A percentile compares a stretch with the other conserved stretches of the same genome.
phyloP scores from a whole-genome alignment of 371 early-diverging fungal species.

The Mortierella polycephala region DNA sequence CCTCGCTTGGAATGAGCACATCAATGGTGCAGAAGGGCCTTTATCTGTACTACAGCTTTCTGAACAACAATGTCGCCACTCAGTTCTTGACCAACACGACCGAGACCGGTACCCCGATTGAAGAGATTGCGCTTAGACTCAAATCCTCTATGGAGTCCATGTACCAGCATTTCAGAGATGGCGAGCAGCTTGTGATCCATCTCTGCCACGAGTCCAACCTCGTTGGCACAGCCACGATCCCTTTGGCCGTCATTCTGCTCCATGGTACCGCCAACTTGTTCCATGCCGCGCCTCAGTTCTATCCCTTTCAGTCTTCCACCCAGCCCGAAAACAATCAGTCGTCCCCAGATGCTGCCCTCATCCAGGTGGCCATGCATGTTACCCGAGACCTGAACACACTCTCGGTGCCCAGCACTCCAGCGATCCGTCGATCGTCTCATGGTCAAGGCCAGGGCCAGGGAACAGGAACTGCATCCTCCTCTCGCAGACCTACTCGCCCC shows the following conservation, averaged over 20 bases:
- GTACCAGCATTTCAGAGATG: constrained; percentile 53
- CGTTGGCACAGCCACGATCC: constrained; percentile 47
- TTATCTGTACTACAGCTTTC: constrained; percentile 50
- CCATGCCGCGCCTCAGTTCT: constrained; percentile 46
- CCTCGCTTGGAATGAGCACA: constrained; percentile 13
- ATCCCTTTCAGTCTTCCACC: constrained; percentile 28
- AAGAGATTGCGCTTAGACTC: constrained; percentile 44
- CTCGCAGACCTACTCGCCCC: constrained; percentile 28
- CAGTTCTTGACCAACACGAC: constrained; percentile 28
- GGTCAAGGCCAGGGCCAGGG: constrained; percentile 6
- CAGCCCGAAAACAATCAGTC: constrained; percentile 6
- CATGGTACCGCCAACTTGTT: constrained; percentile 53
- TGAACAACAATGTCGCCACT: constrained; percentile 45
- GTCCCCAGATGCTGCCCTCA: constrained; percentile 16
- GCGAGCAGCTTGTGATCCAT: constrained; percentile 47
- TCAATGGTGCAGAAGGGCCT: constrained; percentile 31
- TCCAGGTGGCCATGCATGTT: constrained; percentile 53
- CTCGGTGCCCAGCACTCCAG: constrained; percentile 46
- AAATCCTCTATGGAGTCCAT: constrained; percentile 55
- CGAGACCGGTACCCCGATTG: constrained; percentile 32
- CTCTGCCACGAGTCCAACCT: constrained; percentile 46
- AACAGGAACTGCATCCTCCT: background rate
- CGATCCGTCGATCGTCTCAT: constrained; percentile 51
- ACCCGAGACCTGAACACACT: constrained; percentile 51
- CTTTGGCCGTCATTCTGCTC: constrained; percentile 41